These are phyloP conservation scores for Conticribra guillardii DNA, from an alignment of 108 stramenopile species.

Conservation along the genomic window DNA sequence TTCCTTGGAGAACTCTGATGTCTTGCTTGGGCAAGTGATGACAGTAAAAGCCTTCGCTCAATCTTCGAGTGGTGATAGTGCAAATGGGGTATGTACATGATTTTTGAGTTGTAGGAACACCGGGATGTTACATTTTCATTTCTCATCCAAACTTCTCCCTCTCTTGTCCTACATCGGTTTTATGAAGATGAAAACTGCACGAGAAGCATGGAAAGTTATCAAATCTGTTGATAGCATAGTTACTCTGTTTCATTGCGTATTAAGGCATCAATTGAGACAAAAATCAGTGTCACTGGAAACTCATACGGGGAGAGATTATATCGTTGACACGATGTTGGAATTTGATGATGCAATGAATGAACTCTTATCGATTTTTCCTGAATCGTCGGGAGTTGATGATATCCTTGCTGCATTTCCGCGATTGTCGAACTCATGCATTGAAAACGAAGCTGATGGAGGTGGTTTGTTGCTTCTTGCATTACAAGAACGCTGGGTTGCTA, in stretches of 20 bases:
- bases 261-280: conserved; percentile 33
- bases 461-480: conserved; percentile 33
- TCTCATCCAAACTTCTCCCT: neutral
- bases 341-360: conserved; percentile 46
- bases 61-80: conserved; percentile 35
- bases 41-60: conserved; percentile 41
- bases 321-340: conserved; percentile 41
- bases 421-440: conserved; percentile 42
- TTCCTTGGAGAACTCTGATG: conserved; percentile 10
- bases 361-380: conserved; percentile 7
- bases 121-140: too few relatives aligned
- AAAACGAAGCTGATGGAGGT: conserved; percentile 24
- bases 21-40: conserved; percentile 23
- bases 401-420: conserved; percentile 41
- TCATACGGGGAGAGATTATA: too few relatives aligned
- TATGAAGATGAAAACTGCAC: conserved; percentile 19
- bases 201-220: conserved; percentile 41
- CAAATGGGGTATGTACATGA: conserved; percentile 19
- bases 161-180: neutral
- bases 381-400: conserved; percentile 10
- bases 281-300: too few relatives aligned
- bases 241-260: conserved; percentile 44
- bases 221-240: conserved; percentile 36
- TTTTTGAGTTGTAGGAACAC: too few relatives aligned
- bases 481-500: conserved; percentile 47